A percentile compares a stretch with the other conserved stretches of the same genome.
Evolutionary conservation across 495 filamentous ascomycete genomes (phyloP).

Genomic region (Neurospora sp.): DNA sequence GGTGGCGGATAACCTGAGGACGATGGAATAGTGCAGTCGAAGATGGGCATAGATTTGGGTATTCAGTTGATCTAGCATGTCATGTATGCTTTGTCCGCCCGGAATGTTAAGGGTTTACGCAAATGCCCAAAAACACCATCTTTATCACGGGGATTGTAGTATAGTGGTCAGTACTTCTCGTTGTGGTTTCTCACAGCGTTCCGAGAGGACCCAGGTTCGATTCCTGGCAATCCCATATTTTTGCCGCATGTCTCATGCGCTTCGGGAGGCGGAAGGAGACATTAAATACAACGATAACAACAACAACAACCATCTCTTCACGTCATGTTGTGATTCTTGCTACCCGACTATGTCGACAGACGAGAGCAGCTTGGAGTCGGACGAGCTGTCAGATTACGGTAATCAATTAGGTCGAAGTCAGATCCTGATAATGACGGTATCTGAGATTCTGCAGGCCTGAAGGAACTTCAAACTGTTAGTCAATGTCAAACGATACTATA

Average conservation of each 20-base stretch:
- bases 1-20: slow-evolving; percentile 36
- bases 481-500: not conserved
- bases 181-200: not conserved
- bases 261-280: not conserved
- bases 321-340: not conserved
- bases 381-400: not conserved
- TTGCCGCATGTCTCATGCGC: not conserved
- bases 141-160: not conserved
- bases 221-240: not conserved
- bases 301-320: not conserved
- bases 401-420: not conserved
- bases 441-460: not conserved
- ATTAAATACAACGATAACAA: not conserved
- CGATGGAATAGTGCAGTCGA: slow-evolving; percentile 28
- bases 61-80: not conserved
- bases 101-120: not conserved
- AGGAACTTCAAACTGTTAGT: not conserved
- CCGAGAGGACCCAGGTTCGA: not conserved
- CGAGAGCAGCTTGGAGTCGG: not conserved
- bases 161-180: not conserved
- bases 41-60: not conserved
- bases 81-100: not conserved
- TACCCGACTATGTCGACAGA: not conserved
- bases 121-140: not conserved
- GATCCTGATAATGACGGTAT: not conserved